Base-by-base conservation (phyloP, 176 grass and related monocot species). In the Triticum dicoccoides region DNA sequence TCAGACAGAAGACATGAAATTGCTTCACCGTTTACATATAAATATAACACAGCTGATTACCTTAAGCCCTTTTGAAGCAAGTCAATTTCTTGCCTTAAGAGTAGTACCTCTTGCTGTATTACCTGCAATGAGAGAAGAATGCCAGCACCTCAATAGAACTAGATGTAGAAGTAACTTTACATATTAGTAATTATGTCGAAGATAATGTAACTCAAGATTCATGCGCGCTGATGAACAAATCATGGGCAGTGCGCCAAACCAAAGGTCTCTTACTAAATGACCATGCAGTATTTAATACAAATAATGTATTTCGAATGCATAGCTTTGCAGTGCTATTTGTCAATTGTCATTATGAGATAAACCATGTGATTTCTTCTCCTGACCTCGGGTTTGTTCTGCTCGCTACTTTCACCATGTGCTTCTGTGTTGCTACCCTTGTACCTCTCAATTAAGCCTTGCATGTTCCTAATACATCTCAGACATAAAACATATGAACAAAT, bases 51-150 rank as follows among this genome's bases (percentile, higher is more conserved):
- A 52, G 38, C 3, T 51, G 20, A 83, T 87, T 91, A 98, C 97
- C 97, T 98, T 63, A 88, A 69, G 21, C 93, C 91, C 77, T 93
- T 94, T 11, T 94, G 92, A 91, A 98, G 90, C 4, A 94, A 87
- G 80, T 79, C 85, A 85, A 89, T 92, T 69, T 96, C 88, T 86
- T 85, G 79, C 44, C 83, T 93, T 45, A 96, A 83, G 56, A 77
- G 78, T 79, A 81, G 65, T 34, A 92, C 84, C 44, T 92, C 86
- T 90, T 91, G 87, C 9, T 92, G 89, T 76, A 80, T 80, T 41
- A 52, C 89, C 95, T 98, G 82, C 21, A 83, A 77, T 51, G 69
- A 70, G 21, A 72, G 42, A 82, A 62, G 17, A 80, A 34, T 66
- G 65, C 33, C 73, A 77, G 9, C 20, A 65, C 21, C 21, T 27